A percentile compares a stretch with the other conserved stretches of the same genome.
These are phyloP conservation scores for Papiliotrema terrestris DNA, from an alignment of 1,284 basidiomycete genomes.

Conservation along the genomic window DNA sequence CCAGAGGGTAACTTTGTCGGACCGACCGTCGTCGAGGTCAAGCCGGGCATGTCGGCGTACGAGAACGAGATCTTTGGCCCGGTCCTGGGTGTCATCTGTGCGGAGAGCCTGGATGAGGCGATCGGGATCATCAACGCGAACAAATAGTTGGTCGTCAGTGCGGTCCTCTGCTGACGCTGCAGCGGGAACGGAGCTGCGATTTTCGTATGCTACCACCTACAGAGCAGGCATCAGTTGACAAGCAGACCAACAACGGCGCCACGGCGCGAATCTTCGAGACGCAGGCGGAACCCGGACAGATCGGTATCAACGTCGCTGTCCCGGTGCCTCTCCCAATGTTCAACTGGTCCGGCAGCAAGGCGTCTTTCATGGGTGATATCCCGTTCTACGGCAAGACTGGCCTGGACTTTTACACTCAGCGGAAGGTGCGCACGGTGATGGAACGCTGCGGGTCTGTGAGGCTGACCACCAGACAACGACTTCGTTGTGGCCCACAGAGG, in stretches of 20 bases:
- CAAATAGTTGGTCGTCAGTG: conserved; percentile 54
- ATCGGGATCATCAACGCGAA: conserved; percentile 85
- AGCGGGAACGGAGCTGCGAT: conserved; percentile 88
- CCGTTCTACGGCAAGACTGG: conserved; percentile 76
- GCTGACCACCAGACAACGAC: conserved; percentile 30
- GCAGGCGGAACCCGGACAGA: conserved; percentile 84
- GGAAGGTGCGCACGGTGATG: conserved; percentile 21
- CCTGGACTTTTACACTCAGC: conserved; percentile 42
- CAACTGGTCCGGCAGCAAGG: conserved; percentile 56
- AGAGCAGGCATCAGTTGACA: not conserved
- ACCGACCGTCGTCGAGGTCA: conserved; percentile 82
- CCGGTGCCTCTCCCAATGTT: conserved; percentile 79
- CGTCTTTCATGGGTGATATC: conserved; percentile 79
- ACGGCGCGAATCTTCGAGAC: conserved; percentile 91
- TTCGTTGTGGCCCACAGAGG: conserved; percentile 43
- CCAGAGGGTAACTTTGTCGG: conserved; percentile 93
- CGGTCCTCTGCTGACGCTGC: too few relatives aligned
- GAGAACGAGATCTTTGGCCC: conserved; percentile 94
- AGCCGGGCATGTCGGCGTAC: conserved; percentile 82
- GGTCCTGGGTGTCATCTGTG: conserved; percentile 73
- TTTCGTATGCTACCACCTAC: conserved; percentile 52
- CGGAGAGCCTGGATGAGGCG: conserved; percentile 86
- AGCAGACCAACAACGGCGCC: conserved; percentile 81
- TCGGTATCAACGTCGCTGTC: conserved; percentile 93
- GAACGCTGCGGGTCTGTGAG: conserved; percentile 6